Evolutionary conservation across 306 rosid genomes (phyloP).

Genomic region (Casuarina equisetifolia): DNA sequence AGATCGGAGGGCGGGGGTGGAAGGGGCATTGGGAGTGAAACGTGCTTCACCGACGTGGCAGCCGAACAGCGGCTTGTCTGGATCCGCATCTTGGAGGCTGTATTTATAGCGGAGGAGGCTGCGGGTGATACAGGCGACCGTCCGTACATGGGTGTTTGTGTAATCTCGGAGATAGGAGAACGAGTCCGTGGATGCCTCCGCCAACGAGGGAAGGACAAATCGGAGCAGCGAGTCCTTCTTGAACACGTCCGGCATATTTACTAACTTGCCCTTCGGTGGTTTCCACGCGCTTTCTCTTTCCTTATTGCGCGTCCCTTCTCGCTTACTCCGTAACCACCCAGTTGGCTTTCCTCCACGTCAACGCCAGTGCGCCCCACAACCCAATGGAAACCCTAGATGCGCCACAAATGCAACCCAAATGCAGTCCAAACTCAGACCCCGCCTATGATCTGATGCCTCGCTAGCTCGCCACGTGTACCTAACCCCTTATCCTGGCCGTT

Average conservation of each 20-base stretch:
- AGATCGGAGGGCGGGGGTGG: too few relatives aligned
- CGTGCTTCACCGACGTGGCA: too few relatives aligned
- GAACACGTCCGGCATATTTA: neutral
- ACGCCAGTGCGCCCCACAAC: slow-evolving; percentile 27
- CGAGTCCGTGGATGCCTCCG: neutral
- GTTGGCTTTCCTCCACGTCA: slow-evolving; percentile 47
- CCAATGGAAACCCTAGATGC: slow-evolving; percentile 57
- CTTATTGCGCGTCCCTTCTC: slow-evolving; percentile 35
- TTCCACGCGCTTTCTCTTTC: slow-evolving; percentile 17
- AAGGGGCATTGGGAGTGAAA: too few relatives aligned
- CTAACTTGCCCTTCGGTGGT: slow-evolving; percentile 28
- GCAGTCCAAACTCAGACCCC: slow-evolving; percentile 37
- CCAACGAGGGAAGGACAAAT: neutral
- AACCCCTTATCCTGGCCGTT: slow-evolving; percentile 34
- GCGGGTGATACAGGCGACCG: too few relatives aligned
- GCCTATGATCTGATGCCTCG: slow-evolving; percentile 27
- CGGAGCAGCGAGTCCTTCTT: neutral
- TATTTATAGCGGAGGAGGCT: too few relatives aligned
- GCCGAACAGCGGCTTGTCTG: too few relatives aligned
- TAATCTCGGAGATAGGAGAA: neutral
- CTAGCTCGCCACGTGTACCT: slow-evolving; percentile 18
- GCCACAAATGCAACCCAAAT: slow-evolving; percentile 31
- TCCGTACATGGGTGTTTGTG: neutral
- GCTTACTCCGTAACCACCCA: slow-evolving; percentile 31
- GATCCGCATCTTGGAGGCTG: too few relatives aligned